A percentile compares a stretch with the other conserved stretches of the same genome.
These are phyloP conservation scores for Globisporangium okanoganense DNA, from an alignment of 352 stramenopile species.

Conservation along the genomic window DNA sequence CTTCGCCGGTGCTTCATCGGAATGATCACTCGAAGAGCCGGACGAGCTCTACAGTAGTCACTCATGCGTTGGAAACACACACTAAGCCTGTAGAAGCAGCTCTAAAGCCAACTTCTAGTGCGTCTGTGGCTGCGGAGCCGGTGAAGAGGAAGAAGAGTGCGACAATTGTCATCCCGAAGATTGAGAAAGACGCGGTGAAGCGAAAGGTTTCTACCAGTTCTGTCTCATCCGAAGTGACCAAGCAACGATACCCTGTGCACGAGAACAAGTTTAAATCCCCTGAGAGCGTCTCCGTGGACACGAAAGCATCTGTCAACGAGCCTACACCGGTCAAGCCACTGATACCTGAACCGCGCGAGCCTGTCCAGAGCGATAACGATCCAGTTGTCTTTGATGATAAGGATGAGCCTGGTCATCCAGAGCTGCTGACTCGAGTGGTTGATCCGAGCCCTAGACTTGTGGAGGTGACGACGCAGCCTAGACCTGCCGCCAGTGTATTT, in stretches of 20 bases:
- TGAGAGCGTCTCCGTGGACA: not conserved
- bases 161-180: conserved; percentile 16
- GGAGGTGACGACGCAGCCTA: conserved; percentile 10
- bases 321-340: not conserved
- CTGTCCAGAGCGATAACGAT: not conserved
- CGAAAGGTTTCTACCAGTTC: not conserved
- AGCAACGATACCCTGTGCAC: not conserved
- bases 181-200: conserved; percentile 14
- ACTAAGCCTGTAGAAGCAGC: not conserved
- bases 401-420: not conserved
- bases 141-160: conserved; percentile 11
- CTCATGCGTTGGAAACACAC: not conserved
- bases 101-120: not conserved
- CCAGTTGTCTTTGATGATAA: not conserved
- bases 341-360: not conserved
- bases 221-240: not conserved
- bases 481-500: not conserved
- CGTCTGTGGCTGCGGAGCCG: not conserved
- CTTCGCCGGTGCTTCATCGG: not conserved
- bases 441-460: conserved; percentile 13
- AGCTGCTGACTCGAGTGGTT: not conserved
- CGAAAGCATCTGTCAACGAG: not conserved
- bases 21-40: not conserved
- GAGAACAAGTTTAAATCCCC: not conserved
- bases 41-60: not conserved